Conservation (phyloP, 2,329 filamentous ascomycete genomes). For the Fusarium sp. region DNA sequence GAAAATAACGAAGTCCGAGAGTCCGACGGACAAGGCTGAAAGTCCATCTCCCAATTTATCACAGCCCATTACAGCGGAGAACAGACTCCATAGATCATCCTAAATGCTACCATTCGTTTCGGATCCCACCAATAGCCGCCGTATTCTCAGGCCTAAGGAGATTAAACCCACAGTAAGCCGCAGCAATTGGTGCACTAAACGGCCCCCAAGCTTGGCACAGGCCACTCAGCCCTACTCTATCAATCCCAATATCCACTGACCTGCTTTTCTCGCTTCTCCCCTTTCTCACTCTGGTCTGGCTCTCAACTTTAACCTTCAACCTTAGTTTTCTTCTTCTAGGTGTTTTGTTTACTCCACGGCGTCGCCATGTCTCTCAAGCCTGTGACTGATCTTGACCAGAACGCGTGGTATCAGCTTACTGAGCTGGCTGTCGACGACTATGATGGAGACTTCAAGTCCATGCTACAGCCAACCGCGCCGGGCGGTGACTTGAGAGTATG, state of each 20-base stretch:
- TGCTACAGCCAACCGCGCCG: conserved; percentile 36
- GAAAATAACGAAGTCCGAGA: background rate
- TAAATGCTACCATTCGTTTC: background rate
- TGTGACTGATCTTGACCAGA: conserved; percentile 51
- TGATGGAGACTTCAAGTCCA: conserved; percentile 37
- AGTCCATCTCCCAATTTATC: background rate
- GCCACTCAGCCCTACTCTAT: conserved; percentile 21
- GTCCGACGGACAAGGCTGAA: background rate
- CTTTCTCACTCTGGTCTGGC: background rate
- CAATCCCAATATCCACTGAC: background rate
- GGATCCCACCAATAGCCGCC: background rate
- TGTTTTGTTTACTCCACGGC: background rate
- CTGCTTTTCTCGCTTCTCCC: background rate
- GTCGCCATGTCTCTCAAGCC: conserved; percentile 24
- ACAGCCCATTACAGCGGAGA: background rate
- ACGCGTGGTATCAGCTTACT: conserved; percentile 55
- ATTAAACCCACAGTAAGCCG: conserved; percentile 12
- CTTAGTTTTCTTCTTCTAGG: accelerated
- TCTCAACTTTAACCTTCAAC: background rate
- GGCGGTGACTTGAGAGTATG: conserved; percentile 45
- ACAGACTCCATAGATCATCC: background rate
- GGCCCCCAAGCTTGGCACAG: background rate
- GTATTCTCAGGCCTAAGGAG: background rate
- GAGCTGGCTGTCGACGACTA: conserved; percentile 54
- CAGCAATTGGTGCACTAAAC: background rate